Percentiles rank a stretch among this genome's conserved stretches.
Evolutionary conservation across 208 protist species (phyloP).

Genomic region (Sergeia podlipaevii): DNA sequence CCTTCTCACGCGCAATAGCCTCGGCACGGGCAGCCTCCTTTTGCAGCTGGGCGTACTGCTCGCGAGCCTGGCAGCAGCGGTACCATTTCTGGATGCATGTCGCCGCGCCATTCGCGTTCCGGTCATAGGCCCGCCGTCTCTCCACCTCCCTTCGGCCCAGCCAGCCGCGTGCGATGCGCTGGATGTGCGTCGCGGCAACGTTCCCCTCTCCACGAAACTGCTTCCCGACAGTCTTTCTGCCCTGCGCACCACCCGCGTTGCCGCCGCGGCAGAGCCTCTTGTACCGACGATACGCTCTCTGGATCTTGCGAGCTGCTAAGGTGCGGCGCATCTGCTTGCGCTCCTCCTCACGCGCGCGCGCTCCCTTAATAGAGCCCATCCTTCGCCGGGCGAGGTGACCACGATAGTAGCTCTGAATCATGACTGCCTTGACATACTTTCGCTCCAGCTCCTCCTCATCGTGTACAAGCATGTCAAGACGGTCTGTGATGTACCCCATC

Average conservation of each 20-base stretch:
- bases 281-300: constrained; percentile 31
- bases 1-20: background rate
- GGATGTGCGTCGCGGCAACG: constrained; percentile 48
- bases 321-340: constrained; percentile 34
- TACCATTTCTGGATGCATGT: constrained; percentile 50
- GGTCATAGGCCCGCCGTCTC: constrained; percentile 16
- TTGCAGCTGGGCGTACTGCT: constrained; percentile 14
- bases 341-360: constrained; percentile 12
- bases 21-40: constrained; percentile 12
- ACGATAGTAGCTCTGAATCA: constrained; percentile 69
- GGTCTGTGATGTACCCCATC: constrained; percentile 50
- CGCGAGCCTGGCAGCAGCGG: constrained; percentile 28
- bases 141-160: constrained; percentile 26
- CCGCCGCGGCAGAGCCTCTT: background rate
- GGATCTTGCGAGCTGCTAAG: constrained; percentile 51
- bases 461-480: constrained; percentile 68
- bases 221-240: constrained; percentile 2
- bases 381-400: constrained; percentile 37
- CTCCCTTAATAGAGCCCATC: constrained; percentile 16
- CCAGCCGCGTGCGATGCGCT: constrained; percentile 69
- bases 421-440: constrained; percentile 50
- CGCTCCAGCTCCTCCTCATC: constrained; percentile 77
- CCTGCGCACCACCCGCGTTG: background rate
- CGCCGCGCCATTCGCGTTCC: constrained; percentile 29
- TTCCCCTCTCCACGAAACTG: constrained; percentile 31